Percentiles rank a stretch among this genome's conserved stretches.
Conservation (phyloP, 1,284 basidiomycete species). For the Cryptococcus jaspeensis region DNA sequence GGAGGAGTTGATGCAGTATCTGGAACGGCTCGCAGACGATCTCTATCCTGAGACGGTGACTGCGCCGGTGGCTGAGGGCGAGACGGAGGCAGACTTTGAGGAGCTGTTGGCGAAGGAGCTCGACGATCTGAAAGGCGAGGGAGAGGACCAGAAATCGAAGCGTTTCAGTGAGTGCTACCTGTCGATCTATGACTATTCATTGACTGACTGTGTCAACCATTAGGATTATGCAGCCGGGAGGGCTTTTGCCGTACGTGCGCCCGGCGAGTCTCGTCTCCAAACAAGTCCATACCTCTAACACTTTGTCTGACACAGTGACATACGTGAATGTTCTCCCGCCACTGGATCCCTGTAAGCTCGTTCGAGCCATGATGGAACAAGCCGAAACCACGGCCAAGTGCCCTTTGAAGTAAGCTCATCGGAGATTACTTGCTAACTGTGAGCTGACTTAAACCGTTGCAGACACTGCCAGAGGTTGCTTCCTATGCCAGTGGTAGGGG, state of each 20-base stretch:
- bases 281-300: not conserved
- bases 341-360: slow-evolving; percentile 33
- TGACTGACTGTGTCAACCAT: no score
- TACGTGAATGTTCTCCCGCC: slow-evolving; percentile 39
- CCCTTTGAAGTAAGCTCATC: slow-evolving; percentile 29
- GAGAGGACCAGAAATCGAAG: slow-evolving; percentile 28
- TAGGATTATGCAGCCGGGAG: not conserved
- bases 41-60: slow-evolving; percentile 39
- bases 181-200: no score
- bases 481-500: slow-evolving; percentile 28
- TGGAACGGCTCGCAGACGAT: slow-evolving; percentile 44
- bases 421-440: not conserved
- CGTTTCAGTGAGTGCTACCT: slow-evolving; percentile 32
- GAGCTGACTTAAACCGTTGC: not conserved
- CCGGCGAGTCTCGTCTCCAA: not conserved
- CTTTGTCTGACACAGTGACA: slow-evolving; percentile 24
- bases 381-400: slow-evolving; percentile 34
- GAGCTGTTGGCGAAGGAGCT: slow-evolving; percentile 42
- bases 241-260: not conserved
- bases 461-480: slow-evolving; percentile 39
- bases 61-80: slow-evolving; percentile 13
- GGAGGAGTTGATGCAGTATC: slow-evolving; percentile 39
- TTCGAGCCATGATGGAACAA: slow-evolving; percentile 35
- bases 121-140: slow-evolving; percentile 21
- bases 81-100: slow-evolving; percentile 40